These are phyloP conservation scores for Pseudocercospora vitis DNA, from an alignment of 2,329 filamentous ascomycete genomes.

Conservation along the genomic window DNA sequence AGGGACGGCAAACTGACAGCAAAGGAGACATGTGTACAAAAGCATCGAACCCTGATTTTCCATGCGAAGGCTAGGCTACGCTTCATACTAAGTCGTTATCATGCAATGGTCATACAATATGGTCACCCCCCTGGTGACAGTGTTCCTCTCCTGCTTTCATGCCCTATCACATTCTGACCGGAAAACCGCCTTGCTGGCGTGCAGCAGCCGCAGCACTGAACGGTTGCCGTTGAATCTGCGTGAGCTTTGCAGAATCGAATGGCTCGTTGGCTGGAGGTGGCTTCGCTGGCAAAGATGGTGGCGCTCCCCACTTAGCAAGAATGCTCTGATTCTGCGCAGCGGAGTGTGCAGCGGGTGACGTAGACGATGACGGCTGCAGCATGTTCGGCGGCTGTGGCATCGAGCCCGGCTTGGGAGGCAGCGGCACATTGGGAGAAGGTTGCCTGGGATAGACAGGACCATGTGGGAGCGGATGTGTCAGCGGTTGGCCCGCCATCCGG, in stretches of 20 bases:
- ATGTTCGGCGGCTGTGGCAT: constrained; percentile 19
- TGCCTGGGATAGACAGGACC: constrained; percentile 40
- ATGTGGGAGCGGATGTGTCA: constrained; percentile 41
- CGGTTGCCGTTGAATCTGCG: constrained; percentile 24
- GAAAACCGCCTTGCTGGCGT: constrained; percentile 18
- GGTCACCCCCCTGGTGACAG: not conserved
- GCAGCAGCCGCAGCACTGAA: constrained; percentile 25
- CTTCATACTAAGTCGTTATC: constrained; percentile 1
- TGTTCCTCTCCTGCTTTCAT: not conserved
- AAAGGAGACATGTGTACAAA: too few species aligned
- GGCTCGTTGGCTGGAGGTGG: constrained; percentile 49
- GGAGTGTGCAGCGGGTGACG: constrained; percentile 14
- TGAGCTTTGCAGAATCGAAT: constrained; percentile 25
- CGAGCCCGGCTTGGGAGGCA: constrained; percentile 36
- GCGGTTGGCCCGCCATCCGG: constrained; percentile 24
- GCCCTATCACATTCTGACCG: not conserved
- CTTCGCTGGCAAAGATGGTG: constrained; percentile 56
- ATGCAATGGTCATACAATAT: not conserved
- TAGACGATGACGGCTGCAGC: constrained; percentile 4
- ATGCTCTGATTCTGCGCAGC: constrained; percentile 45
- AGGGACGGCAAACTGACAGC: too few species aligned
- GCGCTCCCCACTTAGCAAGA: constrained; percentile 58
- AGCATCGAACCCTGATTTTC: too few species aligned
- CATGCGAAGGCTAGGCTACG: not conserved
- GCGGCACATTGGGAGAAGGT: constrained; percentile 35